Evolutionary conservation across 768 basidiomycete genomes (phyloP).

Genomic region (Tylopilus subfusipes): DNA sequence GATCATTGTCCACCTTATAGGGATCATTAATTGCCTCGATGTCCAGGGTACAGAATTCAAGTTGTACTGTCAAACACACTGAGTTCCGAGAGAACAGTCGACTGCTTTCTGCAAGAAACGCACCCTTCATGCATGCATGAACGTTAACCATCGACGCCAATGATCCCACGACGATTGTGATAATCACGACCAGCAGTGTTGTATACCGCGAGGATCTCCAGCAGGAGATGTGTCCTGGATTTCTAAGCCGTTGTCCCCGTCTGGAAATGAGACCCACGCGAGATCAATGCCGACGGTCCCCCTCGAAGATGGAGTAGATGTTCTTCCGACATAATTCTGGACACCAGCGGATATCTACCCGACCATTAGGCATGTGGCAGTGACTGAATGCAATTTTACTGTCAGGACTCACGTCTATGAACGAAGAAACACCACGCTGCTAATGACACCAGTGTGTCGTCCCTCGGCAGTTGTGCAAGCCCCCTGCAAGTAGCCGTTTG

Average conservation of each 20-base stretch:
- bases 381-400: conserved; percentile 3
- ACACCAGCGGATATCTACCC: conserved; percentile 43
- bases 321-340: conserved; percentile 35
- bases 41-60: conserved; percentile 15
- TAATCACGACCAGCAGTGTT: conserved; percentile 35
- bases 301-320: conserved; percentile 42
- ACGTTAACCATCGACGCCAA: conserved; percentile 7
- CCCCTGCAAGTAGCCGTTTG: background rate
- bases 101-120: conserved; percentile 35
- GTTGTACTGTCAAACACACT: conserved; percentile 40
- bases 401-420: conserved; percentile 36
- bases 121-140: conserved; percentile 31
- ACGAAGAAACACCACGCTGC: conserved; percentile 28
- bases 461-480: conserved; percentile 32
- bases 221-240: conserved; percentile 34
- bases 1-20: conserved; percentile 30
- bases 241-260: conserved; percentile 26
- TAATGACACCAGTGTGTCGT: conserved; percentile 22
- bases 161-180: conserved; percentile 5
- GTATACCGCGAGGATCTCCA: conserved; percentile 43
- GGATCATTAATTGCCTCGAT: conserved; percentile 16
- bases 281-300: conserved; percentile 37
- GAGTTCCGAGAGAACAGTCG: conserved; percentile 33
- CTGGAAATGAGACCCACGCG: conserved; percentile 28
- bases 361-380: conserved; percentile 10